A percentile compares a stretch with the other conserved stretches of the same genome.
These are phyloP conservation scores for Phytophthora pini DNA, from an alignment of 352 stramenopile species.

Conservation along the genomic window DNA sequence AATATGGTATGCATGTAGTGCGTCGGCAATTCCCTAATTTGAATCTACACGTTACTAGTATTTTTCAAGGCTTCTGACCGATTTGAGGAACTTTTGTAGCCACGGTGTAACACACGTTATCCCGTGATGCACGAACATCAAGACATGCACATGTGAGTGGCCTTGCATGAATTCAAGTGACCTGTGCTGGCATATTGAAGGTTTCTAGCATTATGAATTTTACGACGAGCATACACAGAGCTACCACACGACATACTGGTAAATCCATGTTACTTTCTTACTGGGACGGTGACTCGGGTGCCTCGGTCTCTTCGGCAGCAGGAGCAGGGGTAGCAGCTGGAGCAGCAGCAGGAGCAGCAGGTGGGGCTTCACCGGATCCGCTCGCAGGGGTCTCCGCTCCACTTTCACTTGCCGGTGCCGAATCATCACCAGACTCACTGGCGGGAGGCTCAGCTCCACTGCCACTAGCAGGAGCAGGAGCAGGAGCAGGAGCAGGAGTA, in stretches of 20 bases:
- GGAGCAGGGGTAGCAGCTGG: constrained; percentile 23
- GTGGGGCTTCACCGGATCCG: too few species aligned
- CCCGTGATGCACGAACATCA: neutral
- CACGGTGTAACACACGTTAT: constrained; percentile 1
- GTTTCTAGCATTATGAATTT: constrained; percentile 39
- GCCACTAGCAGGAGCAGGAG: too few species aligned
- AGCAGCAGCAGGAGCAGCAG: too few species aligned
- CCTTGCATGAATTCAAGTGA: neutral
- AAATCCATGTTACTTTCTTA: constrained; percentile 31
- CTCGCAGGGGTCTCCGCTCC: neutral
- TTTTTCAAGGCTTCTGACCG: constrained; percentile 9
- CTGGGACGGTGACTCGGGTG: neutral
- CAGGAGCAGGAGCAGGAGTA: neutral
- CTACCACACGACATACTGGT: constrained; percentile 25
- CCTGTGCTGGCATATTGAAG: constrained; percentile 13
- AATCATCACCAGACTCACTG: neutral
- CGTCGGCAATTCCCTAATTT: constrained; percentile 19
- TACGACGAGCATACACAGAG: constrained; percentile 32
- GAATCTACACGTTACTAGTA: constrained; percentile 21
- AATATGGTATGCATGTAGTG: constrained; percentile 18
- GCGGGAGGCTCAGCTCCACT: constrained; percentile 3
- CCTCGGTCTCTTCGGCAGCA: constrained; percentile 4
- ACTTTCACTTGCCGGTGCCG: constrained; percentile 1
- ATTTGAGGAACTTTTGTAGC: constrained; percentile 25
- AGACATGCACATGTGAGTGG: too few species aligned